These are phyloP conservation scores for Ammopiptanthus mongolicus DNA, from an alignment of 306 rosid genomes.

Conservation along the genomic window DNA sequence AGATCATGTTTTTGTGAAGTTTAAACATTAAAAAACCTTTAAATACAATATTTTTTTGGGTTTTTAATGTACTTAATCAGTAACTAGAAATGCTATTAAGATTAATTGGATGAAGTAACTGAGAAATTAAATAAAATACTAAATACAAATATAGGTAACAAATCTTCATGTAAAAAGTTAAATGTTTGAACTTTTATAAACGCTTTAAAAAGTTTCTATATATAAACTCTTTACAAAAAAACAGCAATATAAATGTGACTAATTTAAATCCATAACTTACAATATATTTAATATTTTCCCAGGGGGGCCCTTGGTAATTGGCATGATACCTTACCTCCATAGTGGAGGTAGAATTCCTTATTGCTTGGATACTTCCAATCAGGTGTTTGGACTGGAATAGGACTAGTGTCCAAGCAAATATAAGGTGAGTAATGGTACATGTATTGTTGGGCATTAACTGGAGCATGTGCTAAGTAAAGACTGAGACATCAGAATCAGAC, in stretches of 20 bases:
- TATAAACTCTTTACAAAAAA: background rate
- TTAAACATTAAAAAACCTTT: background rate
- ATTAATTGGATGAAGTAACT: background rate
- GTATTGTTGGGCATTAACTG: conserved; percentile 31
- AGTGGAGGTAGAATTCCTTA: conserved; percentile 29
- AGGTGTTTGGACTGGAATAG: conserved; percentile 20
- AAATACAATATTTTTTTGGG: background rate
- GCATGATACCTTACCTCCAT: conserved; percentile 27
- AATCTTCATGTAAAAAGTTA: no score
- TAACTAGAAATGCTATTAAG: background rate
- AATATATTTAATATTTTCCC: background rate
- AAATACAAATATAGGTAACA: no score
- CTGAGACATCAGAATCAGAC: conserved; percentile 31
- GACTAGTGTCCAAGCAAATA: conserved; percentile 16
- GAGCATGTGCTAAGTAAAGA: conserved; percentile 20
- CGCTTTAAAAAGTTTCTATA: background rate
- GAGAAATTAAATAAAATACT: background rate
- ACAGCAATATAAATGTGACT: background rate
- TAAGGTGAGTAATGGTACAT: conserved; percentile 17
- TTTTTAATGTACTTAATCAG: background rate
- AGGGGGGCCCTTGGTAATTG: background rate
- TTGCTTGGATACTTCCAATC: conserved; percentile 22
- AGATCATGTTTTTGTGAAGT: background rate
- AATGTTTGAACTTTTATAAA: no score
- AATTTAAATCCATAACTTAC: background rate